These are phyloP conservation scores for Pestalotiopsis sp. DNA, from an alignment of 2,329 filamentous ascomycete genomes.

Conservation along the genomic window DNA sequence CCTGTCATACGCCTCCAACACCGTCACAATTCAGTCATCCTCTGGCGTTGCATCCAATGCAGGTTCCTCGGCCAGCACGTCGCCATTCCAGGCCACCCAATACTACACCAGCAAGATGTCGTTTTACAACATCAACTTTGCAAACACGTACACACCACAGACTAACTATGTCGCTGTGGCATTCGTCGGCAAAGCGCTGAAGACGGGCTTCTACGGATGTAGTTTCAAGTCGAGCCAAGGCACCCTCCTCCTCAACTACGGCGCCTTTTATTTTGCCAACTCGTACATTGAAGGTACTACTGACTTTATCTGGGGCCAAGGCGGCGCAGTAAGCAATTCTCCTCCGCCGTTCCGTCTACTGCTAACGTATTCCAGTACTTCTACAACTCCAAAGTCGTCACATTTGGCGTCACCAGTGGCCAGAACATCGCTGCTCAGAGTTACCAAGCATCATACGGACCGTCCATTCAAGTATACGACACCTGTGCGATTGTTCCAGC, in stretches of 20 bases:
- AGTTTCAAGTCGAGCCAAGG: constrained; percentile 31
- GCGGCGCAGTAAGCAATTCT: not conserved
- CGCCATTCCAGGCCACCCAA: constrained; percentile 29
- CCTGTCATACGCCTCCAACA: constrained; percentile 46
- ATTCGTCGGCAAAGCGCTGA: constrained; percentile 11
- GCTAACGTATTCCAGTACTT: constrained; percentile 10
- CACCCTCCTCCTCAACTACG: constrained; percentile 31
- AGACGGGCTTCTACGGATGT: constrained; percentile 30
- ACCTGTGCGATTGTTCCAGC: constrained; percentile 18
- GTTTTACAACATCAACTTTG: constrained; percentile 38
- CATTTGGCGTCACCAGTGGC: constrained; percentile 23
- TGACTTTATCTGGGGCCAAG: constrained; percentile 32
- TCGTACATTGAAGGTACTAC: constrained; percentile 35
- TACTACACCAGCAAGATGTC: constrained; percentile 26
- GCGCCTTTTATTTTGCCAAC: constrained; percentile 36
- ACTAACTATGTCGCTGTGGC: constrained; percentile 17
- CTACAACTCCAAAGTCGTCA: constrained; percentile 22
- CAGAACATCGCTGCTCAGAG: constrained; percentile 31
- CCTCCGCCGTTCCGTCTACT: not conserved
- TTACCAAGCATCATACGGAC: constrained; percentile 27
- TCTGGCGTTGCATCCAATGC: constrained; percentile 18
- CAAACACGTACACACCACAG: constrained; percentile 30
- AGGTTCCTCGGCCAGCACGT: constrained; percentile 20
- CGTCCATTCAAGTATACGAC: constrained; percentile 21
- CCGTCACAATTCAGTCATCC: constrained; percentile 41